A percentile compares a stretch with the other conserved stretches of the same genome.
Conservation (phyloP, 176 grass and related monocot genomes). For the Hordeum marinum region DNA sequence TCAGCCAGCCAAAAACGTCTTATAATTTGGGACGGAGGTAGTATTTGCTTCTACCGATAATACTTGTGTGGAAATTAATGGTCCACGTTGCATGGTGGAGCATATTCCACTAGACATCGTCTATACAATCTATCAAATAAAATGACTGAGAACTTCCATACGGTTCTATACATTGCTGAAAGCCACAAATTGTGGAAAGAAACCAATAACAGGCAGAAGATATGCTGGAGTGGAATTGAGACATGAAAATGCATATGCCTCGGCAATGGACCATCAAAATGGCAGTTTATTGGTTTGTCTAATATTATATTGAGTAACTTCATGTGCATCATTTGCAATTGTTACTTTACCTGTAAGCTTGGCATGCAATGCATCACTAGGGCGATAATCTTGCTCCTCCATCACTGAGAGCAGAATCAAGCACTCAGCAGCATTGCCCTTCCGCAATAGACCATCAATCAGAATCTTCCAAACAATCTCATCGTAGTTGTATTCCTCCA, state of each 20-base stretch:
- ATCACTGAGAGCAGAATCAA: constrained; percentile 54
- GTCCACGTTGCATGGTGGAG: too few species aligned
- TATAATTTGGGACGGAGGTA: too few species aligned
- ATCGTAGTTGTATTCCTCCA: constrained; percentile 67
- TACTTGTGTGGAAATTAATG: too few species aligned
- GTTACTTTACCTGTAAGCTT: constrained; percentile 44
- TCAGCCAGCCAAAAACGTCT: too few species aligned
- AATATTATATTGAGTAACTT: constrained; percentile 31
- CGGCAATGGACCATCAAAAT: neutral
- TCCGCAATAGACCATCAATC: constrained; percentile 62
- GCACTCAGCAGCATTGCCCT: constrained; percentile 48
- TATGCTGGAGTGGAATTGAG: neutral
- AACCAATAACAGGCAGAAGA: neutral
- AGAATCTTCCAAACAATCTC: constrained; percentile 90
- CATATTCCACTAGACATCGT: neutral
- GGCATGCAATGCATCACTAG: constrained; percentile 42
- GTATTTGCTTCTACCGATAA: too few species aligned
- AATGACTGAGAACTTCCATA: neutral
- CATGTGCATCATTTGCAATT: constrained; percentile 25
- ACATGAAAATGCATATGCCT: constrained; percentile 9
- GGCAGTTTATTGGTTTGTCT: constrained; percentile 6
- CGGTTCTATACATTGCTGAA: neutral
- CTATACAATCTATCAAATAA: constrained; percentile 4
- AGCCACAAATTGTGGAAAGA: neutral
- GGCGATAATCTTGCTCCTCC: constrained; percentile 50